Conservation (phyloP, 768 basidiomycete genomes). For the Pisolithus tinctorius region DNA sequence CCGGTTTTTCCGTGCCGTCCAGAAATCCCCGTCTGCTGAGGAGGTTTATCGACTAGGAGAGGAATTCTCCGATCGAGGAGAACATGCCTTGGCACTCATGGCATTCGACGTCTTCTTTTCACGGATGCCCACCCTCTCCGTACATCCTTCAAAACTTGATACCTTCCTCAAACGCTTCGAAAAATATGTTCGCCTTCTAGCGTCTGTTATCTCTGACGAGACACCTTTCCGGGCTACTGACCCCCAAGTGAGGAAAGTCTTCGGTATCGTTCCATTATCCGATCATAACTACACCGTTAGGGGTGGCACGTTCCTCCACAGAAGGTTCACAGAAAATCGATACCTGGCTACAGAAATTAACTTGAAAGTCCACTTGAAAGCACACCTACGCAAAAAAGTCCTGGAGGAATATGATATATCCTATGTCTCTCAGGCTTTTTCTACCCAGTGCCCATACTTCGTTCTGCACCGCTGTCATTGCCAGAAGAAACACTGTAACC, state of each 20-base stretch:
- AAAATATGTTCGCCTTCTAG: constrained; percentile 28
- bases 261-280: neutral
- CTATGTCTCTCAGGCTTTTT: neutral
- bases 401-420: neutral
- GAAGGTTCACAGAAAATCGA: neutral
- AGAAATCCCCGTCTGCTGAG: too few species aligned
- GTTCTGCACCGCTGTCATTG: neutral
- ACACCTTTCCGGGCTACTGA: constrained; percentile 1
- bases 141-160: constrained; percentile 29
- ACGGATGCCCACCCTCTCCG: neutral
- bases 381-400: neutral
- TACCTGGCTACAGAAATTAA: neutral
- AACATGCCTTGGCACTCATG: neutral
- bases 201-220: constrained; percentile 35
- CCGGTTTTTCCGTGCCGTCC: neutral
- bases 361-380: neutral
- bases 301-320: neutral
- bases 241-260: neutral
- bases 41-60: neutral
- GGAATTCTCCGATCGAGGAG: neutral
- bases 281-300: neutral
- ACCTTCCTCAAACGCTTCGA: constrained; percentile 17
- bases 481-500: neutral
- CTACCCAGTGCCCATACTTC: neutral
- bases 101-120: neutral